Percentiles rank a stretch among this genome's conserved stretches.
phyloP scores from a whole-genome alignment of 768 basidiomycete species.

The Termitomyces sp. region DNA sequence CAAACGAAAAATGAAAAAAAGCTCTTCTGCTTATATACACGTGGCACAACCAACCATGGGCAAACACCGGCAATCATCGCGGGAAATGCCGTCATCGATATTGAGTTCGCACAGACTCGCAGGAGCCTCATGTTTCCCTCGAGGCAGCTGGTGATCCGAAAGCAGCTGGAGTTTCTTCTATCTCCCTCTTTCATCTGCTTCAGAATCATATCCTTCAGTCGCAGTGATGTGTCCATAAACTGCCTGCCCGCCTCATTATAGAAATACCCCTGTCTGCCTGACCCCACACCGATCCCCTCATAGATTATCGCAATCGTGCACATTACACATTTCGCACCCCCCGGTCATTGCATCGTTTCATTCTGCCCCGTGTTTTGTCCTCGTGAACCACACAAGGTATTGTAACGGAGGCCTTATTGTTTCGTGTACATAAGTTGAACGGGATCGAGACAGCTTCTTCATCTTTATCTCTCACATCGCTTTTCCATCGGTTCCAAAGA shows the following conservation, averaged over 20 bases:
- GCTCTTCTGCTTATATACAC: not conserved
- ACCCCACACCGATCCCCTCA: conserved; percentile 13
- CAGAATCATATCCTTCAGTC: conserved; percentile 4
- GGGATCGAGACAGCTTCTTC: conserved; percentile 8
- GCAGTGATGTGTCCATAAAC: conserved; percentile 15
- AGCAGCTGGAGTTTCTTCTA: not conserved
- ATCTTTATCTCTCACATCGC: conserved; percentile 11
- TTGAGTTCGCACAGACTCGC: conserved; percentile 1
- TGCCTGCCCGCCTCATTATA: conserved; percentile 17
- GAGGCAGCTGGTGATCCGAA: conserved; percentile 37
- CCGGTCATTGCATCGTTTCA: conserved; percentile 31
- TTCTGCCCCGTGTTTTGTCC: conserved; percentile 30
- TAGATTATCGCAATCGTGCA: conserved; percentile 23
- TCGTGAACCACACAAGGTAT: conserved; percentile 41
- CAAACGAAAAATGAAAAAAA: too few relatives aligned
- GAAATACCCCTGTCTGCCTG: conserved; percentile 17
- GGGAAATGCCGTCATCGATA: conserved; percentile 1
- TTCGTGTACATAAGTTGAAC: conserved; percentile 11
- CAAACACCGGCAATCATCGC: conserved; percentile 12
- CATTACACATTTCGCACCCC: conserved; percentile 16
- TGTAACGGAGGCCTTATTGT: conserved; percentile 16
- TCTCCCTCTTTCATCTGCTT: conserved; percentile 3
- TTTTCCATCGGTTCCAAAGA: conserved; percentile 13
- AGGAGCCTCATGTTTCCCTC: conserved; percentile 40
- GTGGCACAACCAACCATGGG: not conserved